Evolutionary conservation across 208 protist species (phyloP).

Genomic region (Giardia duodenalis): DNA sequence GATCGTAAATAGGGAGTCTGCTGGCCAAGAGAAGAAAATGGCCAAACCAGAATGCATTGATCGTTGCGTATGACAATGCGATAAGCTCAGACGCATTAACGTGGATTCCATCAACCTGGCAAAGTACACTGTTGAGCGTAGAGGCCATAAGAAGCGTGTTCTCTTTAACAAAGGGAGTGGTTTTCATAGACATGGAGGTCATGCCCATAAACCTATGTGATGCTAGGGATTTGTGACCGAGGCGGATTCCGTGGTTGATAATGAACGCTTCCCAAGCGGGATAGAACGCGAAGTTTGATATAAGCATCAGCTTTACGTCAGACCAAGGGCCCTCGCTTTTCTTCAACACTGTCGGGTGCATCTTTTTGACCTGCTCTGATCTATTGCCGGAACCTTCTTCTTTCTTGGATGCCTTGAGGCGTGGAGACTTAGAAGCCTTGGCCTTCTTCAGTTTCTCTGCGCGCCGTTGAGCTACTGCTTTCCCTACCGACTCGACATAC

Average conservation of each 20-base stretch:
- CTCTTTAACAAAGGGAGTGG: neutral
- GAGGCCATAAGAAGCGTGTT: neutral
- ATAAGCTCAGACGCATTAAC: neutral
- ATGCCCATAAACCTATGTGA: neutral
- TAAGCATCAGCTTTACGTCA: neutral
- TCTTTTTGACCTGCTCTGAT: neutral
- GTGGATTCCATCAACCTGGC: neutral
- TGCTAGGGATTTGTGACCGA: neutral
- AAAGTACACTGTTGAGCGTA: neutral
- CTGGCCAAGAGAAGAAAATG: neutral
- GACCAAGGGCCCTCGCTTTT: neutral
- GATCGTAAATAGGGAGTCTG: neutral
- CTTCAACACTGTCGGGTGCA: neutral
- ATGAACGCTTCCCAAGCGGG: constrained; percentile 8
- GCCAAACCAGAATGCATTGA: neutral
- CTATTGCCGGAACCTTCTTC: neutral
- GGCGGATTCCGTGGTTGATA: neutral
- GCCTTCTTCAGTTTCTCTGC: neutral
- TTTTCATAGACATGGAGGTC: neutral
- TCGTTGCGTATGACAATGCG: neutral
- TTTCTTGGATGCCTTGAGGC: neutral
- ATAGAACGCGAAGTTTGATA: neutral
- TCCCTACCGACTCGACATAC: neutral
- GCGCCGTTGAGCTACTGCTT: neutral
- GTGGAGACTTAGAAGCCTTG: neutral